Conservation (phyloP, 495 filamentous ascomycete species). For the Rhizodiscina lignyota region DNA sequence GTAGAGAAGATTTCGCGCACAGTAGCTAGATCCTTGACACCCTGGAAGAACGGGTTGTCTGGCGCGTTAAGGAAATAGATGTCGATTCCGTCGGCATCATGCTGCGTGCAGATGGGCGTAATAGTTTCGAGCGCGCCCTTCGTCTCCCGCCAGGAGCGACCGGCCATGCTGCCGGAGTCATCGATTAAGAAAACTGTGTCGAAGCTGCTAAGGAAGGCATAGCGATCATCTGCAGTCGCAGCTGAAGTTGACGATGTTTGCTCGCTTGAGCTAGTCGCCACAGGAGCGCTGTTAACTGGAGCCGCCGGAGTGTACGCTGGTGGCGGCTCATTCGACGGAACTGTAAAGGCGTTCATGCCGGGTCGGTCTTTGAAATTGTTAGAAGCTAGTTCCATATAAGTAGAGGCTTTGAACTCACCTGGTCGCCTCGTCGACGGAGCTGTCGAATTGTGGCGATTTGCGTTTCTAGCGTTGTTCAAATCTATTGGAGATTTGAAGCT, state of each 20-base stretch:
- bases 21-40: constrained; percentile 32
- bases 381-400: constrained; percentile 1
- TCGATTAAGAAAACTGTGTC: constrained; percentile 92
- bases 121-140: constrained; percentile 55
- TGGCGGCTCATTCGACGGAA: constrained; percentile 26
- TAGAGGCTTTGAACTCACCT: constrained; percentile 9
- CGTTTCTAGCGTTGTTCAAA: not conserved
- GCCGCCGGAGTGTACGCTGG: constrained; percentile 27
- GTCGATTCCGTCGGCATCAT: constrained; percentile 85
- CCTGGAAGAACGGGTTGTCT: constrained; percentile 28
- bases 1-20: constrained; percentile 51
- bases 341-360: constrained; percentile 22
- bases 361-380: constrained; percentile 14
- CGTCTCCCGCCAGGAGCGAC: constrained; percentile 60
- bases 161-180: constrained; percentile 81
- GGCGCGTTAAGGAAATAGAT: constrained; percentile 76
- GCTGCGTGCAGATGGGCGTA: constrained; percentile 66
- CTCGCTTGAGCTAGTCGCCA: constrained; percentile 1
- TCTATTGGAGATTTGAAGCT: not conserved
- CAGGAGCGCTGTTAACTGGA: constrained; percentile 9
- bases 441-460: constrained; percentile 5
- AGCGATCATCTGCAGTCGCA: constrained; percentile 39
- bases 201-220: constrained; percentile 71
- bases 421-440: constrained; percentile 18
- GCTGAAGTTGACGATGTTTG: constrained; percentile 4